Percentiles rank a stretch among this genome's conserved stretches.
These are phyloP conservation scores for Elsinoe necatrix DNA, from an alignment of 2,329 filamentous ascomycete genomes.

Conservation along the genomic window DNA sequence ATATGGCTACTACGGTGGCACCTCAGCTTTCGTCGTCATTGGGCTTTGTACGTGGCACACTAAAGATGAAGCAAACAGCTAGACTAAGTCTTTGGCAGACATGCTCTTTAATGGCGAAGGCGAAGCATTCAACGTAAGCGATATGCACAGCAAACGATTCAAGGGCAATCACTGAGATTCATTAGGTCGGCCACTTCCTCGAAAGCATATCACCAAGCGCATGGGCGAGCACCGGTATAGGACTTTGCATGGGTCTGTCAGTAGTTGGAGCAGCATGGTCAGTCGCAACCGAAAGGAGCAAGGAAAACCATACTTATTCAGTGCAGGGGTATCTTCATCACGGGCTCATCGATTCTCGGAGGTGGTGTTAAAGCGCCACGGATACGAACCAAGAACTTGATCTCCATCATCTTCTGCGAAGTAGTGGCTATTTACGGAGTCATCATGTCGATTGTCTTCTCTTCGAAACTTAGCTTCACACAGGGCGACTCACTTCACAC, in stretches of 20 bases:
- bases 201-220: slow-evolving; percentile 89
- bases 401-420: slow-evolving; percentile 99
- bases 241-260: slow-evolving; percentile 88
- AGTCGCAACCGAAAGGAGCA: slow-evolving; percentile 21
- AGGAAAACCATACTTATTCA: slow-evolving; percentile 4
- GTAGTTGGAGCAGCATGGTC: slow-evolving; percentile 98
- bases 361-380: slow-evolving; percentile 93
- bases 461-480: slow-evolving; percentile 68
- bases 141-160: background rate
- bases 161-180: slow-evolving; percentile 1
- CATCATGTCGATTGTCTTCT: slow-evolving; percentile 99
- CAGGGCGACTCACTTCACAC: slow-evolving; percentile 58
- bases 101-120: slow-evolving; percentile 98
- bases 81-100: slow-evolving; percentile 51
- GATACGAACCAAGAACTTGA: slow-evolving; percentile 98
- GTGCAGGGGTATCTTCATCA: slow-evolving; percentile 94
- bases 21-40: slow-evolving; percentile 29
- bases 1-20: slow-evolving; percentile 31
- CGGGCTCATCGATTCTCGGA: slow-evolving; percentile 92
- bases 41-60: slow-evolving; percentile 29
- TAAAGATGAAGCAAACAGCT: slow-evolving; percentile 20
- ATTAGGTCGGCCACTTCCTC: slow-evolving; percentile 81
- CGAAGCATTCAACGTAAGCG: slow-evolving; percentile 81
- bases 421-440: slow-evolving; percentile 99
- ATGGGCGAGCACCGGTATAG: slow-evolving; percentile 86